These are phyloP conservation scores for Castanea crenata DNA, from an alignment of 306 rosid species.

Conservation along the genomic window DNA sequence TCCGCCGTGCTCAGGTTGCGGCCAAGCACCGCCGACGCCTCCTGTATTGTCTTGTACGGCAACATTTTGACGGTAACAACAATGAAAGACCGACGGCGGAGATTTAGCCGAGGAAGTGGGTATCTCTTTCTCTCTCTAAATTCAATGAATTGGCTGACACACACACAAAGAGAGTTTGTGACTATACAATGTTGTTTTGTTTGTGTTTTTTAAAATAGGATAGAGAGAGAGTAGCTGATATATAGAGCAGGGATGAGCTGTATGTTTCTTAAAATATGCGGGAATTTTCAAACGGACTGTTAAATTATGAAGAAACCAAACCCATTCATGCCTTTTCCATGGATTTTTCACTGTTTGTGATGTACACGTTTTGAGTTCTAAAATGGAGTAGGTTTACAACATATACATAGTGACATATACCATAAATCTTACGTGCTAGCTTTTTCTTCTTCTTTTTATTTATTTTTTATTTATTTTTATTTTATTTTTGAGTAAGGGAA, in stretches of 20 bases:
- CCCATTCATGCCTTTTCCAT: no score
- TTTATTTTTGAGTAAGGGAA: no score
- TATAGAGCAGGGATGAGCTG: neutral
- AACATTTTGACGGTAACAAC: conserved; percentile 35
- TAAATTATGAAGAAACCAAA: no score
- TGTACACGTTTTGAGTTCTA: no score
- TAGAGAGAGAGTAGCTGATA: neutral
- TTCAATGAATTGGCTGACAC: neutral
- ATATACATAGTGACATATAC: no score
- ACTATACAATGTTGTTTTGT: neutral
- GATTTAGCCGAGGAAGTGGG: neutral
- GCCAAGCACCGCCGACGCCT: conserved; percentile 56
- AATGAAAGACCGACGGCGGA: neutral
- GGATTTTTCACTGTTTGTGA: no score
- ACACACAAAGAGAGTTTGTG: neutral
- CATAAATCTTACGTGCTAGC: no score
- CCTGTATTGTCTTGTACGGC: conserved; percentile 52
- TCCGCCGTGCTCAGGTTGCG: conserved; percentile 61
- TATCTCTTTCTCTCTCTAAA: no score
- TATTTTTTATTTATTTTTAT: no score
- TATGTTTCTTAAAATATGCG: conserved; percentile 29
- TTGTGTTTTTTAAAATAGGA: neutral
- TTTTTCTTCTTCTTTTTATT: no score
- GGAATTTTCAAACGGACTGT: conserved; percentile 33
- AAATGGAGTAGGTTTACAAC: no score